Conservation (phyloP, 345 rosid species). For the Rhodamnia rubescens region DNA sequence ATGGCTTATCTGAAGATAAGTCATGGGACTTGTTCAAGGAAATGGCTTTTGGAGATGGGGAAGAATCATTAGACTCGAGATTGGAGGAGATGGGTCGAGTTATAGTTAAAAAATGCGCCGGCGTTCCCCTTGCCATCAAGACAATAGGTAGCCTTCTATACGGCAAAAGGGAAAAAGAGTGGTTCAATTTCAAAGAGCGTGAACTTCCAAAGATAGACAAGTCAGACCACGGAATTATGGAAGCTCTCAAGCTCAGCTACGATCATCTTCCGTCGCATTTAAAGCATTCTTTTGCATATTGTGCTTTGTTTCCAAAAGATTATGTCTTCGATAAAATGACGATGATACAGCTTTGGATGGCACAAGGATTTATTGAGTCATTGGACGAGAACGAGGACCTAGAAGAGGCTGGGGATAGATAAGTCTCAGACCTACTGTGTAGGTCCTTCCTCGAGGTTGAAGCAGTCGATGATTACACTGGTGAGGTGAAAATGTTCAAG, state of each 20-base stretch:
- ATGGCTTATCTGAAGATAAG: conserved; percentile 1
- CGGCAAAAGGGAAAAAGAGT: background rate
- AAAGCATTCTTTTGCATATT: conserved; percentile 16
- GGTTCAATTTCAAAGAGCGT: conserved; percentile 2
- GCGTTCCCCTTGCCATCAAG: conserved; percentile 12
- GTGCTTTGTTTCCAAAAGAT: conserved; percentile 5
- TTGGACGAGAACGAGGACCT: background rate
- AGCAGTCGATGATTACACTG: accelerated
- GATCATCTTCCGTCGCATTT: conserved; percentile 7
- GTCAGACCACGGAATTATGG: background rate
- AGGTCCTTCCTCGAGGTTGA: background rate
- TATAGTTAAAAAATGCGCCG: background rate
- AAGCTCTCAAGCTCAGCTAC: conserved; percentile 5
- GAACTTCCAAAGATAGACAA: background rate
- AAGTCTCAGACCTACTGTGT: background rate
- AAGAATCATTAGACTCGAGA: background rate
- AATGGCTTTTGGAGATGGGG: background rate
- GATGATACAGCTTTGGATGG: conserved; percentile 17
- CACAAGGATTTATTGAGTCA: conserved; percentile 8
- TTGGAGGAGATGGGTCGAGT: background rate
- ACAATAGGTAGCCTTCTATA: conserved; percentile 2
- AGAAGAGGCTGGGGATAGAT: conserved; percentile 1
- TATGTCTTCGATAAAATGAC: background rate
- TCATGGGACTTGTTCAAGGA: conserved; percentile 3
- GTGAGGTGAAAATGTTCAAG: background rate